Conservation (phyloP, 1,139 yeast species). For the Debaryomyces fabryi region DNA sequence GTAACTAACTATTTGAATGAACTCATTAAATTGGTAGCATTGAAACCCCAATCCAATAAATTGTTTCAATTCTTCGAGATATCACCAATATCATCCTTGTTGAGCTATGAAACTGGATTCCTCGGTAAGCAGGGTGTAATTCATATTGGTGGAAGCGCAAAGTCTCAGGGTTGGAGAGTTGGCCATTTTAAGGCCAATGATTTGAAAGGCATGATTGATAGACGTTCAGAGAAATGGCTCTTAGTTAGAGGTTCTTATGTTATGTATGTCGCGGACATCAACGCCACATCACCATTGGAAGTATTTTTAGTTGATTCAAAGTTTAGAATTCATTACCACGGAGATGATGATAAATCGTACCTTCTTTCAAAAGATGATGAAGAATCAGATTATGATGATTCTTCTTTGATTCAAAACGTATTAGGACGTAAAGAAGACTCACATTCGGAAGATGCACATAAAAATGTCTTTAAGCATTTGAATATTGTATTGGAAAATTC, state of each 20-base stretch:
- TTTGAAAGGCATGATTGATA: conserved; percentile 78
- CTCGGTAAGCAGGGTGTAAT: conserved; percentile 90
- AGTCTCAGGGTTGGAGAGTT: conserved; percentile 93
- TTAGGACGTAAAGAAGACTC: conserved; percentile 26
- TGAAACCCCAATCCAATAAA: conserved; percentile 80
- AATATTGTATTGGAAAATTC: conserved; percentile 74
- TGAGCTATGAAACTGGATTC: conserved; percentile 80
- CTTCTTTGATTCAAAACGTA: conserved; percentile 31
- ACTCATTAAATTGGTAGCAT: conserved; percentile 58
- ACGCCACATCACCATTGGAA: conserved; percentile 86
- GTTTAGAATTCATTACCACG: conserved; percentile 60
- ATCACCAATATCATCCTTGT: conserved; percentile 81
- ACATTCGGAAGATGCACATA: conserved; percentile 18
- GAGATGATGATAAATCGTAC: conserved; percentile 32
- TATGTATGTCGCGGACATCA: conserved; percentile 81
- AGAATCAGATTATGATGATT: conserved; percentile 52
- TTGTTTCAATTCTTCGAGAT: conserved; percentile 85
- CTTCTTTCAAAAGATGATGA: conserved; percentile 34
- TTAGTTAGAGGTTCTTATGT: conserved; percentile 82
- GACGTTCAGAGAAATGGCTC: conserved; percentile 93
- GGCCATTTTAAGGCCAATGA: conserved; percentile 84
- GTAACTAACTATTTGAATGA: conserved; percentile 67
- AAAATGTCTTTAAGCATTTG: conserved; percentile 43
- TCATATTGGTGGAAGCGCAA: conserved; percentile 79
- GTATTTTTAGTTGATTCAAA: conserved; percentile 81